These are phyloP conservation scores for Spathaspora arborariae DNA, from an alignment of 805 yeast genomes.

Conservation along the genomic window DNA sequence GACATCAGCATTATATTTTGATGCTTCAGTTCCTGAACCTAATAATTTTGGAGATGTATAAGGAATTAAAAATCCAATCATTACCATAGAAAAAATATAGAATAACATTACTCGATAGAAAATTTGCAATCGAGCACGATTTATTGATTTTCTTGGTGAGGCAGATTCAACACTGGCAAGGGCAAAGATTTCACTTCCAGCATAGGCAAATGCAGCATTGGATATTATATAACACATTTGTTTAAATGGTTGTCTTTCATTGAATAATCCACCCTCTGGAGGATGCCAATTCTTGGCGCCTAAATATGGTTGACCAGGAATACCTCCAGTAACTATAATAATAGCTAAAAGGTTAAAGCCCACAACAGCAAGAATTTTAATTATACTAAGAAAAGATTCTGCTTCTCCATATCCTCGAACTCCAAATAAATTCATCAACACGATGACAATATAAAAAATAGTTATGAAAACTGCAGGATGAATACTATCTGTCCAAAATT, in stretches of 20 bases:
- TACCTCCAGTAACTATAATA: constrained; percentile 57
- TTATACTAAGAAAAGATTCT: constrained; percentile 52
- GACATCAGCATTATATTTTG: constrained; percentile 6
- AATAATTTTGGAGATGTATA: constrained; percentile 18
- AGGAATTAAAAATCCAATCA: constrained; percentile 55
- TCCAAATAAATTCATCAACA: constrained; percentile 55
- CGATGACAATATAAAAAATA: constrained; percentile 49
- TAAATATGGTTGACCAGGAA: constrained; percentile 49
- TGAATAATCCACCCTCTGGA: constrained; percentile 52
- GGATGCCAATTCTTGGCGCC: constrained; percentile 58
- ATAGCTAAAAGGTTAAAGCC: constrained; percentile 58
- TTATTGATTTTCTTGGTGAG: constrained; percentile 58
- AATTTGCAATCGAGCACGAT: constrained; percentile 62
- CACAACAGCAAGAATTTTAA: constrained; percentile 54
- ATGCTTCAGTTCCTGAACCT: constrained; percentile 13
- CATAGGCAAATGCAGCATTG: constrained; percentile 61
- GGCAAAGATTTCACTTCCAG: constrained; percentile 65
- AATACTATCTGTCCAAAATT: constrained; percentile 26
- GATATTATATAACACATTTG: constrained; percentile 59
- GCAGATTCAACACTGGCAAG: constrained; percentile 65
- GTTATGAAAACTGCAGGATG: constrained; percentile 55
- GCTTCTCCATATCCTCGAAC: constrained; percentile 69
- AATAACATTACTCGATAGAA: constrained; percentile 61
- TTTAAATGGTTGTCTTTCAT: constrained; percentile 43
- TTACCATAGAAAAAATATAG: constrained; percentile 49